A percentile compares a stretch with the other conserved stretches of the same genome.
phyloP scores from a whole-genome alignment of 1,284 basidiomycete species.

The Dichomitus squalens region DNA sequence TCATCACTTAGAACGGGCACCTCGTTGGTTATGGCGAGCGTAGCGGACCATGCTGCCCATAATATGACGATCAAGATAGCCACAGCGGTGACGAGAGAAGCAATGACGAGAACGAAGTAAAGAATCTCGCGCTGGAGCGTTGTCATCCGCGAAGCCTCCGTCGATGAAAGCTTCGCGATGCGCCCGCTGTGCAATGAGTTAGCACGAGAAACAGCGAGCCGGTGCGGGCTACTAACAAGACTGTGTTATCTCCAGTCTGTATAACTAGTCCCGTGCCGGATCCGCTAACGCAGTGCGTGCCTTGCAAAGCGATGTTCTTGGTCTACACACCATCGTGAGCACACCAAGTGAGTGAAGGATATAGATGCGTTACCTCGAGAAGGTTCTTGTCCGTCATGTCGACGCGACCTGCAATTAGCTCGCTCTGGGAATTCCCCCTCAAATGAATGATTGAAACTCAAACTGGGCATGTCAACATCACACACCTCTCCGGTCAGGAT shows the following conservation, averaged over 20 bases:
- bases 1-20: neutral
- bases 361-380: constrained; percentile 5
- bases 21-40: neutral
- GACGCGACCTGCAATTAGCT: constrained; percentile 9
- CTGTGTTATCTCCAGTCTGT: constrained; percentile 58
- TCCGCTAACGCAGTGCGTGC: constrained; percentile 61
- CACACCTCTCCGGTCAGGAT: constrained; percentile 63
- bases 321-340: constrained; percentile 54
- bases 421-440: constrained; percentile 27
- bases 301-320: constrained; percentile 65
- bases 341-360: constrained; percentile 41
- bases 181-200: constrained; percentile 43
- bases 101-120: constrained; percentile 46
- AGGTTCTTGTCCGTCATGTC: constrained; percentile 17
- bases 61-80: constrained; percentile 57
- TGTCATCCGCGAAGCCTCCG: constrained; percentile 42
- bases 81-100: constrained; percentile 40
- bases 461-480: constrained; percentile 53
- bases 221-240: constrained; percentile 34
- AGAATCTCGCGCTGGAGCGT: constrained; percentile 47
- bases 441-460: constrained; percentile 39
- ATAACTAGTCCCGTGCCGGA: constrained; percentile 56
- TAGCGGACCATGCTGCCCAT: constrained; percentile 54
- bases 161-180: constrained; percentile 55
- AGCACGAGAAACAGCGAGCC: neutral